Conservation (phyloP, 2,329 filamentous ascomycete species). For the Colletotrichum costaricense region DNA sequence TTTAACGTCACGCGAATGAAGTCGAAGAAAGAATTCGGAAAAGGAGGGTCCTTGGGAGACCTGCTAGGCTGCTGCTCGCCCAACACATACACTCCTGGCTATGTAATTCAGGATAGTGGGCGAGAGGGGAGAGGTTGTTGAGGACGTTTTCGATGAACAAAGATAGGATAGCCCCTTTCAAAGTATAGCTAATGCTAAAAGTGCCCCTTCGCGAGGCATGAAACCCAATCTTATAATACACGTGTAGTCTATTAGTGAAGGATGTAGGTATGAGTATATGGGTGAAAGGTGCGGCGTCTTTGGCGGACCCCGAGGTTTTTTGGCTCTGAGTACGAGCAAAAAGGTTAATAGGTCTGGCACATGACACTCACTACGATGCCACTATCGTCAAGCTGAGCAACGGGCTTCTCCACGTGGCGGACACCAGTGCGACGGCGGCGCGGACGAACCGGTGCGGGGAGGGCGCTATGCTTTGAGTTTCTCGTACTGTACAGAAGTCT, state of each 20-base stretch:
- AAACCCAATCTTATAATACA: not conserved
- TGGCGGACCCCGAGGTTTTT: not conserved
- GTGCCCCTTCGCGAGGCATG: conserved; percentile 9
- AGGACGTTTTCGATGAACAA: conserved; percentile 3
- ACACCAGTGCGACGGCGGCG: not conserved
- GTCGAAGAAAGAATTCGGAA: not conserved
- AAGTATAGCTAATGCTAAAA: conserved; percentile 26
- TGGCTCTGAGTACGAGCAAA: not conserved
- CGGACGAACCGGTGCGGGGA: not conserved
- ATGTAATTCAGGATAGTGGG: conserved; percentile 16
- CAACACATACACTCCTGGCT: not conserved
- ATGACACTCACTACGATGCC: not conserved
- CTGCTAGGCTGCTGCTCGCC: not conserved
- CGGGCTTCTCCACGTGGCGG: not conserved
- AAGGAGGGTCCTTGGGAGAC: not conserved
- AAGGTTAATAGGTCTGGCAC: not conserved
- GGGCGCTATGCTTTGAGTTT: not conserved
- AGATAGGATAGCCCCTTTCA: conserved; percentile 15
- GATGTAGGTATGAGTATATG: not conserved
- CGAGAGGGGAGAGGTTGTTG: not conserved
- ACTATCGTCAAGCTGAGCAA: not conserved
- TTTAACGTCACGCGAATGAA: conserved; percentile 23
- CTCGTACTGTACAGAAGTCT: too few species aligned
- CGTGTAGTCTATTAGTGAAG: too few species aligned
- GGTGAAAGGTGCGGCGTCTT: not conserved